These are phyloP conservation scores for Tetrapisispora arboricola DNA, from an alignment of 805 yeast species.

Conservation along the genomic window DNA sequence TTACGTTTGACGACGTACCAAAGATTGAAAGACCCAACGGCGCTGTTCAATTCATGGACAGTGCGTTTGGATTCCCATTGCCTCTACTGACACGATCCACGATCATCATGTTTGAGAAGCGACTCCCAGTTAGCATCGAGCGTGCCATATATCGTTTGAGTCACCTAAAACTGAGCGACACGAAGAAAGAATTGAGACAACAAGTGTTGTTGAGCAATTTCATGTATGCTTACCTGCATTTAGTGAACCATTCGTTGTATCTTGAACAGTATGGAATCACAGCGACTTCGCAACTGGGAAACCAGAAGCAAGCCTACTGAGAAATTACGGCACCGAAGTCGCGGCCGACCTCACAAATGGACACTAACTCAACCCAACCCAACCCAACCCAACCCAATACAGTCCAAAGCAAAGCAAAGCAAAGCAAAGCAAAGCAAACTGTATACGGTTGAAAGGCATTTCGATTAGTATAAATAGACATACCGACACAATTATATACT, in stretches of 20 bases:
- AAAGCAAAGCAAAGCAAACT: too few relatives aligned
- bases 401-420: too few relatives aligned
- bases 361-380: too few relatives aligned
- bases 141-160: constrained; percentile 89
- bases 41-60: constrained; percentile 54
- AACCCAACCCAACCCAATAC: too few relatives aligned
- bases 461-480: too few relatives aligned
- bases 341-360: too few relatives aligned
- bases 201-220: constrained; percentile 90
- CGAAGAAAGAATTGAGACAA: constrained; percentile 80
- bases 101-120: constrained; percentile 66
- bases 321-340: too few relatives aligned
- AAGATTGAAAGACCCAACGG: constrained; percentile 40
- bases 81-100: constrained; percentile 75
- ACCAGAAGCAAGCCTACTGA: too few relatives aligned
- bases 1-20: constrained; percentile 28
- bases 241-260: constrained; percentile 85
- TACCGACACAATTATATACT: too few relatives aligned
- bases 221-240: constrained; percentile 93
- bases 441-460: too few relatives aligned
- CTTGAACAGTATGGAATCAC: constrained; percentile 39
- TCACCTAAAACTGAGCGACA: constrained; percentile 88
- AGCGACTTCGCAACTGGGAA: too few relatives aligned
- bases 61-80: constrained; percentile 80
- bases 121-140: constrained; percentile 92